Evolutionary conservation across 768 basidiomycete genomes (phyloP), one percentile per base, ranked within the genome.

Genomic region (Russula brevipes): DNA sequence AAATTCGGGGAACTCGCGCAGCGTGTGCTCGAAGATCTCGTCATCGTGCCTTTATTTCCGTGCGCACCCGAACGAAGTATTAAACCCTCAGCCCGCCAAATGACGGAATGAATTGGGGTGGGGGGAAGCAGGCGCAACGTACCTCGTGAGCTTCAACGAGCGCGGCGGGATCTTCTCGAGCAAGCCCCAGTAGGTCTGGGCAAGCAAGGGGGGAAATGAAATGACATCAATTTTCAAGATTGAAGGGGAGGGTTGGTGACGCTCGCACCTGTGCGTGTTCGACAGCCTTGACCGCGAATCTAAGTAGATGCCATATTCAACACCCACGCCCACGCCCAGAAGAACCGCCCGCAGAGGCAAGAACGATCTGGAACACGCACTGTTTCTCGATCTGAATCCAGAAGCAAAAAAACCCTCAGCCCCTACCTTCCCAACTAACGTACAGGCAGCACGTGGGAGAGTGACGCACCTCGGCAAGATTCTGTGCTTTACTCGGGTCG

Each of bases 131-230:
- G n/a, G 24, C 1, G 24, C 24, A 39, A 8, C 12, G 50, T 33
- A 95, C 93, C 87, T 88, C 65, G 95, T 94, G 66, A 98, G 78
- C 70, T 80, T 85, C 65, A 98, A 84, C 50, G 85, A 83, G 60
- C 79, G 80, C 50, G 95, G 94, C 17, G 79, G 73, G 54, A 97
- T 84, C 71, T 86, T 87, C 72, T 89, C 88, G 57, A 98, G 77
- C 49, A 99, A 80, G 72, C 93, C 94, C 89, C 94, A 96, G 76
- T 98, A 98, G 8, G 94, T 94, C 91, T 98, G 68, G 30, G 36
- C 19, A 30, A 4, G 2, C 24, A 16, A 24, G 4, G 10, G 31
- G 1, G 5, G 1, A 31, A 5, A 16, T 30, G 10, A 8, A 9
- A 35, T 56, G 54, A 57, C 55, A 44, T 57, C 55, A 57, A 9